Conservation (phyloP, 1,284 basidiomycete genomes). For the Marasmius oreades region DNA sequence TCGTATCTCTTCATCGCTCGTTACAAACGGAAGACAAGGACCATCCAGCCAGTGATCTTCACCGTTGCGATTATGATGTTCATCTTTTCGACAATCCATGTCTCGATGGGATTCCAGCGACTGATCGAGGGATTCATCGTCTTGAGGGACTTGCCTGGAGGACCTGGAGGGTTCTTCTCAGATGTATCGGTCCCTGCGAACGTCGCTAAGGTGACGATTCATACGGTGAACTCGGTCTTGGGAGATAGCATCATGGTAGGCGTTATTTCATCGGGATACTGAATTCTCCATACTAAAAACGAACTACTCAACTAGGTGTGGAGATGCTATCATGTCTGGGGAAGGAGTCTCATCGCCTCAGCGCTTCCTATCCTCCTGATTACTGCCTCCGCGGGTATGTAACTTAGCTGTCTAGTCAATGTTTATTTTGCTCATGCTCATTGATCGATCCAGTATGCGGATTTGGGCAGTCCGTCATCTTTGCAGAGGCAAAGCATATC, state of each 20-base stretch:
- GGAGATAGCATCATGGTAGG: slow-evolving; percentile 34
- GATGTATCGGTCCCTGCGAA: slow-evolving; percentile 35
- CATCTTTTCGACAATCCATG: slow-evolving; percentile 32
- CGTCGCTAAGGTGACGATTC: slow-evolving; percentile 36
- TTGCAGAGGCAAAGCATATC: slow-evolving; percentile 26
- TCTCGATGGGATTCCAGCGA: slow-evolving; percentile 34
- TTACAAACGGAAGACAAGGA: slow-evolving; percentile 25
- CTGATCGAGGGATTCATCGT: slow-evolving; percentile 36
- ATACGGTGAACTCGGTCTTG: slow-evolving; percentile 33
- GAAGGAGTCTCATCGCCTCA: slow-evolving; percentile 29
- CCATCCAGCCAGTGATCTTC: slow-evolving; percentile 29
- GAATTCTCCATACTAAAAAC: not conserved
- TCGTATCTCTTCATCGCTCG: slow-evolving; percentile 31
- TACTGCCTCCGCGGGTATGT: slow-evolving; percentile 30
- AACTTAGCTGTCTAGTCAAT: not conserved
- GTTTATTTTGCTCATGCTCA: not conserved
- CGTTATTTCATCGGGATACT: not conserved
- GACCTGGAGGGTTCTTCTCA: slow-evolving; percentile 34
- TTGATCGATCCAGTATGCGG: slow-evolving; percentile 28
- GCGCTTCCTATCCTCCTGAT: slow-evolving; percentile 29
- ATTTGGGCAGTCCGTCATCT: slow-evolving; percentile 32
- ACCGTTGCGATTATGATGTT: slow-evolving; percentile 32
- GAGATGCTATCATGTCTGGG: slow-evolving; percentile 37
- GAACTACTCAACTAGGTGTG: slow-evolving; percentile 24
- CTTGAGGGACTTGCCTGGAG: slow-evolving; percentile 28